These are phyloP conservation scores for Pyrrhoderma noxium DNA, from an alignment of 1,284 basidiomycete genomes.

Conservation along the genomic window DNA sequence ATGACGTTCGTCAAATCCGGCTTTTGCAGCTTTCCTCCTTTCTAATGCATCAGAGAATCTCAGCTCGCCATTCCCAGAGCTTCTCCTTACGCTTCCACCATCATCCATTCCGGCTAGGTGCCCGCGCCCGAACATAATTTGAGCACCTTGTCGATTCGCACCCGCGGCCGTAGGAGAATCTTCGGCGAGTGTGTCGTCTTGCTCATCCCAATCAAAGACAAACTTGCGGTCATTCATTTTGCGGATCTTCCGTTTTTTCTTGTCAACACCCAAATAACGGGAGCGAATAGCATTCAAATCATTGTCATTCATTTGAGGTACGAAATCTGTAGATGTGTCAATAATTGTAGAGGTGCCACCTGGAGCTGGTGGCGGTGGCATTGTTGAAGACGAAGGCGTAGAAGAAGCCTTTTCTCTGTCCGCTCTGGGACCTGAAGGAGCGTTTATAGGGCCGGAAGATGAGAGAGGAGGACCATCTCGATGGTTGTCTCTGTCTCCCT, in stretches of 20 bases:
- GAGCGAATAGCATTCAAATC: constrained; percentile 77
- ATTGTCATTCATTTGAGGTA: constrained; percentile 64
- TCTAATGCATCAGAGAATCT: constrained; percentile 77
- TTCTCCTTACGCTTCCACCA: constrained; percentile 38
- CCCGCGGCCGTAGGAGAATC: constrained; percentile 59
- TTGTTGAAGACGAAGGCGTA: constrained; percentile 32
- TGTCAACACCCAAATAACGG: constrained; percentile 85
- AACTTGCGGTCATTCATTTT: constrained; percentile 95
- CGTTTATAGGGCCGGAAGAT: constrained; percentile 47
- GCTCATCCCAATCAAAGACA: constrained; percentile 97
- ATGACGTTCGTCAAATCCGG: constrained; percentile 85
- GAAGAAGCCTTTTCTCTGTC: constrained; percentile 45
- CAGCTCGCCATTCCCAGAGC: constrained; percentile 30
- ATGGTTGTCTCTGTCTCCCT: constrained; percentile 23
- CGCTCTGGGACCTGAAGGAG: constrained; percentile 80
- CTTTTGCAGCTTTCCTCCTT: constrained; percentile 72
- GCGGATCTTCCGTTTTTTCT: constrained; percentile 88
- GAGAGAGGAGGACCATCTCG: constrained; percentile 28
- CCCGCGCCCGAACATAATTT: constrained; percentile 81
- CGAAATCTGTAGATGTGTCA: constrained; percentile 41
- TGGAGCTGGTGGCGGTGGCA: constrained; percentile 38
- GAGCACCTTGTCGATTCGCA: constrained; percentile 66
- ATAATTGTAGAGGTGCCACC: constrained; percentile 23
- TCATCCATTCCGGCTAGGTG: constrained; percentile 84
- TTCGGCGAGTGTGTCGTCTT: constrained; percentile 80